These are phyloP conservation scores for Boletellus deceptivus DNA, from an alignment of 1,284 basidiomycete genomes.

Conservation along the genomic window DNA sequence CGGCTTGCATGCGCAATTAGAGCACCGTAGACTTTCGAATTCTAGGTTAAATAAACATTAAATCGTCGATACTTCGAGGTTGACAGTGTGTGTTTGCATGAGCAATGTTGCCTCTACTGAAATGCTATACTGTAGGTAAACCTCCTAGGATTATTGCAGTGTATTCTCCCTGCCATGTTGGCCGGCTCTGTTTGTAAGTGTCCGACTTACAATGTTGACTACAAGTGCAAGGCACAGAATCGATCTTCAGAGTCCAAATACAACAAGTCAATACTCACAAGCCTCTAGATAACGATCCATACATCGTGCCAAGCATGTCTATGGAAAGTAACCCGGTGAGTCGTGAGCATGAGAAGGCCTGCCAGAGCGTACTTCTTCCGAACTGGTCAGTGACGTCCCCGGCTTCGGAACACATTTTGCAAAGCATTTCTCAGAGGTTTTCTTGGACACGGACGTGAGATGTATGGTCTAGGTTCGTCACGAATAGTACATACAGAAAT, in stretches of 20 bases:
- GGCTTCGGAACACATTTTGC: constrained; percentile 79
- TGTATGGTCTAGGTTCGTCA: not conserved
- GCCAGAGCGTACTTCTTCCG: constrained; percentile 60
- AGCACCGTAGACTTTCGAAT: constrained; percentile 8
- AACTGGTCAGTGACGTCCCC: constrained; percentile 60
- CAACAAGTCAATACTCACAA: constrained; percentile 49
- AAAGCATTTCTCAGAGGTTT: constrained; percentile 77
- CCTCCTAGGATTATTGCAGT: constrained; percentile 6
- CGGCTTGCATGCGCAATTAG: constrained; percentile 21
- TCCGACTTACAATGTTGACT: constrained; percentile 75
- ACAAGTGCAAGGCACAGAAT: constrained; percentile 3
- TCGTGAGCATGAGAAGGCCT: not conserved
- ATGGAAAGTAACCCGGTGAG: constrained; percentile 1
- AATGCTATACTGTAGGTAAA: not conserved
- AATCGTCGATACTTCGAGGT: constrained; percentile 7
- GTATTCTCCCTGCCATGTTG: constrained; percentile 28
- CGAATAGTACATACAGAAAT: constrained; percentile 55
- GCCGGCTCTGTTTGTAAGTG: constrained; percentile 56
- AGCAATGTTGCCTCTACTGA: not conserved
- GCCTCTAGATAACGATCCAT: constrained; percentile 83
- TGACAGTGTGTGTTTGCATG: not conserved
- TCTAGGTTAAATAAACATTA: constrained; percentile 19
- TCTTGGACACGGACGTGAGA: constrained; percentile 40
- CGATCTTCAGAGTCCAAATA: not conserved
- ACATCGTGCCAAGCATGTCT: constrained; percentile 76